phyloP scores from a whole-genome alignment of 2,329 filamentous ascomycete genomes.

The Cercospora berteroae region DNA sequence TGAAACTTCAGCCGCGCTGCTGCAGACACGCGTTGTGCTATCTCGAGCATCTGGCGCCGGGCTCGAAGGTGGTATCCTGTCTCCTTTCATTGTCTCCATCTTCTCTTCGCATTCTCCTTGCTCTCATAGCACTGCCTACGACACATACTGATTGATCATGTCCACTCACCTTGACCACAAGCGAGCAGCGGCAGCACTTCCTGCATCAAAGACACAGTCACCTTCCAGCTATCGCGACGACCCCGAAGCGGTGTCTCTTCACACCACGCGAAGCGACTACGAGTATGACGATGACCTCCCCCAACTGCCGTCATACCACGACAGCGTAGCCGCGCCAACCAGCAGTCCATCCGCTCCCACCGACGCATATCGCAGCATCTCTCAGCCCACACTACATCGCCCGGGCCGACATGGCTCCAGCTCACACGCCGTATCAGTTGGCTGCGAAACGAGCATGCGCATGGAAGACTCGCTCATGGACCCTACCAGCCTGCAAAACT shows the following conservation, averaged over 20 bases:
- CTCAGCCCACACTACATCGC: conserved; percentile 12
- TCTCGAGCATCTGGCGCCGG: neutral
- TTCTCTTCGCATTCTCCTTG: neutral
- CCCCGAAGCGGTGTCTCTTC: conserved; percentile 32
- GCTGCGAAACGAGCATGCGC: conserved; percentile 29
- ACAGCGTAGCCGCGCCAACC: conserved; percentile 26
- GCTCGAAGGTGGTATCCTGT: neutral
- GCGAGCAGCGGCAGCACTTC: conserved; percentile 10
- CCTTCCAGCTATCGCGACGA: conserved; percentile 26
- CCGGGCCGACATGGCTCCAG: conserved; percentile 13
- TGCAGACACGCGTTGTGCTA: neutral
- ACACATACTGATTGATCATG: neutral
- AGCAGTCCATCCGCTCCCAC: neutral
- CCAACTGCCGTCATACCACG: conserved; percentile 32
- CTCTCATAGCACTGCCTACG: neutral
- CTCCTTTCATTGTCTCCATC: neutral
- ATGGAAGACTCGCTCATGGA: conserved; percentile 32
- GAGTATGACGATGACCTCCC: conserved; percentile 29
- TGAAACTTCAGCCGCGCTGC: neutral
- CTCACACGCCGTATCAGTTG: conserved; percentile 15
- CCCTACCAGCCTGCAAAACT: conserved; percentile 24
- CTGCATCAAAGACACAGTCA: conserved; percentile 2
- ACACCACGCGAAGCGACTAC: conserved; percentile 33
- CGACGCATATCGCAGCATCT: conserved; percentile 25
- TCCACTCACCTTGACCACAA: conserved; percentile 5